These are phyloP conservation scores for Porcisia hertigi DNA, from an alignment of 208 protist species.

Conservation along the genomic window DNA sequence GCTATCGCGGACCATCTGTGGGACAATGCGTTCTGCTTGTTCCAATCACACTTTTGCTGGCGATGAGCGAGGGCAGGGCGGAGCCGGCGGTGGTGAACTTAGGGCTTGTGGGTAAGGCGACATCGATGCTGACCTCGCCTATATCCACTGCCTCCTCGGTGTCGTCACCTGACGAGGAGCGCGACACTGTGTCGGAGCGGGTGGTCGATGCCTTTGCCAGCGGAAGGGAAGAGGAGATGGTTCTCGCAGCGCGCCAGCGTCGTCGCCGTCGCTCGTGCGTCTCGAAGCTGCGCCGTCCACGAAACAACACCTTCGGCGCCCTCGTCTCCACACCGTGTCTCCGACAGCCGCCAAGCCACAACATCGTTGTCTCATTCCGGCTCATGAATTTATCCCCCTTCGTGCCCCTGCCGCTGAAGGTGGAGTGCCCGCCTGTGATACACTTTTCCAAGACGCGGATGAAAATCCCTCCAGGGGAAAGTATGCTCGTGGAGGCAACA, in stretches of 20 bases:
- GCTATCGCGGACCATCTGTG: slow-evolving; percentile 27
- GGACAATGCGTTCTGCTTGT: slow-evolving; percentile 51
- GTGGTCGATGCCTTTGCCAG: neutral
- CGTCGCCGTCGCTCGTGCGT: slow-evolving; percentile 18
- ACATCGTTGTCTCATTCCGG: slow-evolving; percentile 30
- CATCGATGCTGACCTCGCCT: slow-evolving; percentile 20
- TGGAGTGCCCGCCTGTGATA: slow-evolving; percentile 79
- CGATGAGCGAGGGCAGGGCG: slow-evolving; percentile 68
- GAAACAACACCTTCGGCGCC: slow-evolving; percentile 24
- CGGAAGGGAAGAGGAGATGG: slow-evolving; percentile 14
- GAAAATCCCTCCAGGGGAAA: slow-evolving; percentile 59
- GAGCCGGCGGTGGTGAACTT: slow-evolving; percentile 45
- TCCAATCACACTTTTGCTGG: slow-evolving; percentile 40
- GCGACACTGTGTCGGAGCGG: neutral
- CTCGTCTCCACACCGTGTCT: slow-evolving; percentile 14
- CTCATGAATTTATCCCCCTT: slow-evolving; percentile 69
- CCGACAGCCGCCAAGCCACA: slow-evolving; percentile 9
- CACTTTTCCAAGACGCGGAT: slow-evolving; percentile 62
- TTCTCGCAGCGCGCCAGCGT: slow-evolving; percentile 18
- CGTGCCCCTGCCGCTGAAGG: slow-evolving; percentile 69
- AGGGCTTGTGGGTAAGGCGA: slow-evolving; percentile 31
- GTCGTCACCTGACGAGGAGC: slow-evolving; percentile 16
- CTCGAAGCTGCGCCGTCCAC: slow-evolving; percentile 18
- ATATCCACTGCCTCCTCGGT: slow-evolving; percentile 1
- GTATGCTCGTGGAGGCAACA: slow-evolving; percentile 48